Base-by-base conservation (phyloP, 179 eudicot genomes). In the Monotropa hypopitys region DNA sequence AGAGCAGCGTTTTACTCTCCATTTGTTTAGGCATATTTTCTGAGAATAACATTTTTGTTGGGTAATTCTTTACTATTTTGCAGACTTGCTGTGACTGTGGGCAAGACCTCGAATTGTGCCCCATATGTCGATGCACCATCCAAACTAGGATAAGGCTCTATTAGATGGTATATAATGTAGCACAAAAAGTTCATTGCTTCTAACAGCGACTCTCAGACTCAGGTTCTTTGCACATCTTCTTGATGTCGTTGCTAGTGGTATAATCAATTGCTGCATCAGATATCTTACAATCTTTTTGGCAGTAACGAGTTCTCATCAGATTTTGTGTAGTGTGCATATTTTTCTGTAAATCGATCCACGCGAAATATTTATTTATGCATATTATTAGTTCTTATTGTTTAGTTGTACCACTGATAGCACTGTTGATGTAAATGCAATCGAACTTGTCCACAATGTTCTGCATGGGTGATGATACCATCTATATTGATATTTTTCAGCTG, bases 51-150 rank as follows among this genome's bases (percentile, higher is more conserved):
- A 38, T 2, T 38, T 38, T 38, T 59, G 10, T 56, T 59, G n/a
- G n/a, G n/a, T n/a, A n/a, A n/a, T n/a, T n/a, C n/a, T 63, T 79
- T 18, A 4, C n/a, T 46, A 28, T 3, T 77, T 72, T 68, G 74
- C 84, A 87, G 90, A 87, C 90, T 72, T 87, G 90, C 72, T 84
- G 83, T 35, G 85, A 74, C 13, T 87, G 90, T 49, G 90, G 88
- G 30, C 57, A 82, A 65, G 82, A 79, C 47, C 90, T 87, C 61
- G 46, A 78, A 53, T 49, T 72, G 18, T 87, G 88, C 79, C 90
- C 90, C 21, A 86, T 86, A 33, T 87, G 90, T 51, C 84, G 87
- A 16, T 65, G 57, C 74, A 40, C 51, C 57, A 84, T 86, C 2
- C n/a, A 70, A 20, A 84, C 87, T 8, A 77, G 90, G 80, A 87